These are phyloP conservation scores for Diplodia scrobiculata DNA, from an alignment of 2,329 filamentous ascomycete species.

Conservation along the genomic window DNA sequence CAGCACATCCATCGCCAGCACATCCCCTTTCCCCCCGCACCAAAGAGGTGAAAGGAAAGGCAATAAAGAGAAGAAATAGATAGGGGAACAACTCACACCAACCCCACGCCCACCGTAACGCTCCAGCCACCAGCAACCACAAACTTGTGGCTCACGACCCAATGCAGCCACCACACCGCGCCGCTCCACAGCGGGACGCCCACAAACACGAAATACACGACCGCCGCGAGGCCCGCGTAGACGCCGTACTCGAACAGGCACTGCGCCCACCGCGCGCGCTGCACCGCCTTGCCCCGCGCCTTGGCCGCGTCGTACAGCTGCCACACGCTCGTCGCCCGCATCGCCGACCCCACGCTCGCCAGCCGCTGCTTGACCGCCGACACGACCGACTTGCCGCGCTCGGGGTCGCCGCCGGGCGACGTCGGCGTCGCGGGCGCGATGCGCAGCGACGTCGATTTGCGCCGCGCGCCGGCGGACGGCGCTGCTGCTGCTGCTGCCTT, in stretches of 20 bases:
- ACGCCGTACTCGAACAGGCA: not conserved
- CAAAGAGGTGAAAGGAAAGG: no score
- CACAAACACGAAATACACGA: not conserved
- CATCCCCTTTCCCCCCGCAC: no score
- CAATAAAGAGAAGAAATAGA: no score
- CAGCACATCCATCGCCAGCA: no score
- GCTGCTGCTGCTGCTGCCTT: no score
- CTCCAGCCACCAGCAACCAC: not conserved
- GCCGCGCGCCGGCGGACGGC: no score
- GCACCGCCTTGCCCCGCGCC: not conserved
- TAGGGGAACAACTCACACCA: not conserved
- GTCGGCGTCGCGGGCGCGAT: no score
- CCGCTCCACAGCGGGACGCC: not conserved
- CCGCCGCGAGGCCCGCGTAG: not conserved
- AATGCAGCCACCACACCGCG: not conserved
- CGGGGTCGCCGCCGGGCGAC: no score
- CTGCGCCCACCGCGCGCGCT: not conserved
- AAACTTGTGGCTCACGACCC: not conserved
- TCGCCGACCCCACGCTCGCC: not conserved
- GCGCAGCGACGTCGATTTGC: no score
- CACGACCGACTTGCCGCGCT: no score
- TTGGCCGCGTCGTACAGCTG: not conserved
- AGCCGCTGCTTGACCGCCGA: not conserved
- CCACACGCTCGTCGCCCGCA: not conserved
- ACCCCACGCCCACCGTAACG: accelerated